Conservation (phyloP, 2,329 filamentous ascomycete genomes). For the Scedosporium apiospermum region DNA sequence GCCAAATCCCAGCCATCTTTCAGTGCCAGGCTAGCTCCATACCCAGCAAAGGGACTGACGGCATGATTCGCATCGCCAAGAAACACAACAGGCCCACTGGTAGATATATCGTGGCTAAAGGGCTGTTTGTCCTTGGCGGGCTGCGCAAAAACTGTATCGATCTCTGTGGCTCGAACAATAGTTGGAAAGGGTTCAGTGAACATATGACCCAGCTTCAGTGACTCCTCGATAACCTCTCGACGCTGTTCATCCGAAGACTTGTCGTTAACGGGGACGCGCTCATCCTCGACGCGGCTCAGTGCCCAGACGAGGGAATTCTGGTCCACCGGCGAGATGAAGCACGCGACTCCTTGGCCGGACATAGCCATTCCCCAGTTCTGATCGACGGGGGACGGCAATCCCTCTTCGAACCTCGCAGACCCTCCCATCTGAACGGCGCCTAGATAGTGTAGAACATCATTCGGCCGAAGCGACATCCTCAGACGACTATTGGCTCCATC, state of each 20-base stretch:
- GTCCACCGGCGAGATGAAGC: constrained; percentile 36
- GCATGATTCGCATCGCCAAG: constrained; percentile 43
- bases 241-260: constrained; percentile 13
- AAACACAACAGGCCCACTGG: constrained; percentile 24
- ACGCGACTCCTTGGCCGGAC: constrained; percentile 26
- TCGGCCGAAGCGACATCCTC: constrained; percentile 25
- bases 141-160: constrained; percentile 24
- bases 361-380: constrained; percentile 31
- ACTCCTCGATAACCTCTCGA: constrained; percentile 20
- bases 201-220: constrained; percentile 19
- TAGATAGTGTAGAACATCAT: constrained; percentile 27
- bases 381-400: constrained; percentile 21
- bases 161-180: constrained; percentile 29
- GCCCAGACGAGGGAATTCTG: constrained; percentile 30
- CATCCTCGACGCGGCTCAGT: constrained; percentile 23
- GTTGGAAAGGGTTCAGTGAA: constrained; percentile 29
- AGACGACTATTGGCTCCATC: constrained; percentile 35
- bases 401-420: constrained; percentile 23
- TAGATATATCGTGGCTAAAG: constrained; percentile 24
- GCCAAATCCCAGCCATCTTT: constrained; percentile 38
- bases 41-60: constrained; percentile 37
- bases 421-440: constrained; percentile 30
- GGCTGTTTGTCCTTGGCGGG: constrained; percentile 34
- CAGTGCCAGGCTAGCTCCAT: constrained; percentile 37
- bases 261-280: constrained; percentile 10